These are phyloP conservation scores for Chamaecrista fasciculata DNA, from an alignment of 306 rosid genomes.

Conservation along the genomic window DNA sequence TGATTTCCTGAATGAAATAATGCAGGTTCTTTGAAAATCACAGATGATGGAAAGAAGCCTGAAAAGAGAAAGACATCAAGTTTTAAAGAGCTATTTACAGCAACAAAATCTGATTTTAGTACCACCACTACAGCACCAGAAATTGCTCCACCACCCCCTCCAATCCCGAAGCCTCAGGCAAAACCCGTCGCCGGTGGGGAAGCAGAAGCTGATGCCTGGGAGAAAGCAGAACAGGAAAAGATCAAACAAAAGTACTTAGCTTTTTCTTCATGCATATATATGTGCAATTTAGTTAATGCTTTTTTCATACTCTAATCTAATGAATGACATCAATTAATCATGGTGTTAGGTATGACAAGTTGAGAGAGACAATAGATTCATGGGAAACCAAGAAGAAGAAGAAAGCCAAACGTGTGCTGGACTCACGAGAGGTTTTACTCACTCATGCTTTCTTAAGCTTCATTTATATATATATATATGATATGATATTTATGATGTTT, in stretches of 20 bases:
- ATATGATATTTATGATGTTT: background rate
- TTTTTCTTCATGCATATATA: no score
- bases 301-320: background rate
- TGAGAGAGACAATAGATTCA: slow-evolving; percentile 38
- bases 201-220: slow-evolving; percentile 63
- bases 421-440: slow-evolving; percentile 49
- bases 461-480: no score
- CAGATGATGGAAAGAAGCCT: background rate
- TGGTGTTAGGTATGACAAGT: slow-evolving; percentile 57
- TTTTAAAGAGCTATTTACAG: slow-evolving; percentile 26
- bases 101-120: slow-evolving; percentile 24
- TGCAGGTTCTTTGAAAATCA: slow-evolving; percentile 41
- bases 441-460: slow-evolving; percentile 17
- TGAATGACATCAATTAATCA: slow-evolving; percentile 3
- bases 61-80: slow-evolving; percentile 30
- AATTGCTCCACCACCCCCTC: background rate
- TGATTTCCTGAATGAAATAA: slow-evolving; percentile 22
- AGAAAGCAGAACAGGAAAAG: slow-evolving; percentile 51
- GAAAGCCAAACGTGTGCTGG: slow-evolving; percentile 41
- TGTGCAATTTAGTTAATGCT: no score
- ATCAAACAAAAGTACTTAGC: slow-evolving; percentile 51
- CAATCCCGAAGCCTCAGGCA: no score
- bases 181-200: background rate
- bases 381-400: slow-evolving; percentile 69
- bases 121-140: slow-evolving; percentile 21